Evolutionary conservation across 305 asterid species (phyloP), one percentile per base, ranked within the genome.

Genomic region (Fraxinus dipetala): DNA sequence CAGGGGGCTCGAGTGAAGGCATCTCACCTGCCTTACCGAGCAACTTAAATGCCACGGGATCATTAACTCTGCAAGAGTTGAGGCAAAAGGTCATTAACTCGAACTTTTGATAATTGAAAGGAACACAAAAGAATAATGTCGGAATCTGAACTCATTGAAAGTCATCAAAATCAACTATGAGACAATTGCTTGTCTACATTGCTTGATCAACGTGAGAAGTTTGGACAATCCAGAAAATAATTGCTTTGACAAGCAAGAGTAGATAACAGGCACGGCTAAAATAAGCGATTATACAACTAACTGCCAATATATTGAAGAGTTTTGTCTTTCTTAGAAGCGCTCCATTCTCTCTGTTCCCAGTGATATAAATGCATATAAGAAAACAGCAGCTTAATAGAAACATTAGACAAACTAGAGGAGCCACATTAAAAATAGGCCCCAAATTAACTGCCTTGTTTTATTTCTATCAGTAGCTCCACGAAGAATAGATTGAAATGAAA

Each of bases 1-100:
- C 97, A 11, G 99, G 98, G 72, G 98, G 97, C 89, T 94, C 98
- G 81, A 95, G 81, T 26, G 98, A 88, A 80, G 99, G 99, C 99
- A 94, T 95, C 86, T 95, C 99, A 75, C 98, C 99, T 22, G 99
- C 99, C 90, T 94, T 95, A 86, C 85, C 85, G 36, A 95, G 95
- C 48, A 95, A 92, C 90, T 94, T 95, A 90, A 91, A 4, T 13
- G 99, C 99, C 86, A 95, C 99, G 18, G 98, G 98, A 85, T 95
- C 99, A 63, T 95, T 95, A 43, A 95, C 89, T 78, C 98, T 95
- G 92, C 86, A 90, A 51, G 83, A 7, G 22, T 79, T 16, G 16
- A 70, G 26, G 28, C 28, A 31, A 13, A 70, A 70, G 2, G n/a
- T 69, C 40, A 70, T 31, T 70, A 70, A 13, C 43, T 18, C 24